These are phyloP conservation scores for Nigrospora sphaerica DNA, from an alignment of 2,329 filamentous ascomycete species.

Conservation along the genomic window DNA sequence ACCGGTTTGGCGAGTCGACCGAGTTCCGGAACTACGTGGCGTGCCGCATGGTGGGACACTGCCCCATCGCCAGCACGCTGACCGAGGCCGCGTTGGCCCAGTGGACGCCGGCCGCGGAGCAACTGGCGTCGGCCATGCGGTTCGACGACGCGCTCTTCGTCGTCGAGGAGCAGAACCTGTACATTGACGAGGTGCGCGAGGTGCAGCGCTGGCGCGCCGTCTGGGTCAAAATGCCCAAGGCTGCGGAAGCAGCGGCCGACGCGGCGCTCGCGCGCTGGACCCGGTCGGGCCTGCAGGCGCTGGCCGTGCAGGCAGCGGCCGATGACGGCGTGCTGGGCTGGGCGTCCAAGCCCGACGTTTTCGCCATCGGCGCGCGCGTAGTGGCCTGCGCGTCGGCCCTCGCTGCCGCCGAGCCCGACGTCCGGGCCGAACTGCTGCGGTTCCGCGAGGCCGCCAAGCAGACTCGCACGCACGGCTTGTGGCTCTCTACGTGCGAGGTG, in stretches of 20 bases:
- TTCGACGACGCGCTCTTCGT: conserved; percentile 69
- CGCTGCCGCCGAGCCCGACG: conserved; percentile 1
- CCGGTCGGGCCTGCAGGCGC: conserved; percentile 34
- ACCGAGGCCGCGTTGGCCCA: conserved; percentile 5
- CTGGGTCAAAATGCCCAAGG: conserved; percentile 20
- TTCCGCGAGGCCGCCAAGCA: conserved; percentile 13
- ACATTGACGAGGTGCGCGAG: conserved; percentile 75
- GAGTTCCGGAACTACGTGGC: conserved; percentile 33
- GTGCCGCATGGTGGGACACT: conserved; percentile 32
- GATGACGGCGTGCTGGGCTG: conserved; percentile 65
- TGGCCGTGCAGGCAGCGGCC: conserved; percentile 24
- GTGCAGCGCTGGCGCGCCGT: conserved; percentile 58
- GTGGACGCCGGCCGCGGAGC: conserved; percentile 23
- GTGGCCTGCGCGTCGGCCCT: conserved; percentile 31
- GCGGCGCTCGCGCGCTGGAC: conserved; percentile 38
- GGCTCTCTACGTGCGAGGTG: conserved; percentile 16
- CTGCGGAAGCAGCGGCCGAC: conserved; percentile 9
- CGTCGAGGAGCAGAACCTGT: conserved; percentile 92
- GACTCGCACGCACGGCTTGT: conserved; percentile 15
- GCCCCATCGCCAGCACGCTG: conserved; percentile 11
- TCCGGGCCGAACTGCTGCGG: conserved; percentile 11
- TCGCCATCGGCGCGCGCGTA: conserved; percentile 49
- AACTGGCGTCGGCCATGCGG: conserved; percentile 38
- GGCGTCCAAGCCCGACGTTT: conserved; percentile 61
- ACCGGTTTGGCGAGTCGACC: conserved; percentile 22